A percentile compares a stretch with the other conserved stretches of the same genome.
Evolutionary conservation across 2,329 filamentous ascomycete genomes (phyloP).

Genomic region (Aspergillus unguis): DNA sequence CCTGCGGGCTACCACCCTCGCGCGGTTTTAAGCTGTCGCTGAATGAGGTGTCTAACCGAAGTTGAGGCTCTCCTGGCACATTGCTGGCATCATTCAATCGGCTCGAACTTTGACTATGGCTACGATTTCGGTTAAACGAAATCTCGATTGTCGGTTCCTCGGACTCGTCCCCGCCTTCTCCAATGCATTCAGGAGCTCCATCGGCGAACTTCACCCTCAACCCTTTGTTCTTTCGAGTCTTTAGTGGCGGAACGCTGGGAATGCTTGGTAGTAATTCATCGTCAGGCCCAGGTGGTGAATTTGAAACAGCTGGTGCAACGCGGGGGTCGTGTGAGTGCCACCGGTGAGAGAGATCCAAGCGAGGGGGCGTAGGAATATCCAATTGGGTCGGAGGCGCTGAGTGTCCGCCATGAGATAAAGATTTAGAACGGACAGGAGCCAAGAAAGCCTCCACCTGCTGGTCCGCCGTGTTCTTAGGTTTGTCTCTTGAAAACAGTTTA

Average conservation of each 20-base stretch:
- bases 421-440: conserved; percentile 49
- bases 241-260: conserved; percentile 22
- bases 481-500: conserved; percentile 49
- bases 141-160: conserved; percentile 70
- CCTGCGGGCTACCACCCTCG: conserved; percentile 15
- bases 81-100: conserved; percentile 21
- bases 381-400: conserved; percentile 22
- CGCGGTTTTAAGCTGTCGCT: conserved; percentile 14
- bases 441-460: conserved; percentile 57
- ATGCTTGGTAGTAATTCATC: conserved; percentile 21
- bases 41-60: conserved; percentile 35
- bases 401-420: conserved; percentile 17
- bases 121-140: conserved; percentile 46
- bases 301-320: conserved; percentile 17
- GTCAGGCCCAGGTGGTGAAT: conserved; percentile 20
- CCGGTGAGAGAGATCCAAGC: conserved; percentile 35
- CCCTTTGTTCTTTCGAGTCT: conserved; percentile 58
- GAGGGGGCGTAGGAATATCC: conserved; percentile 29
- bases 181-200: conserved; percentile 74
- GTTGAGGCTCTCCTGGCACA: conserved; percentile 21
- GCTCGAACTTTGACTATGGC: conserved; percentile 19
- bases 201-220: conserved; percentile 72
- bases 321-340: conserved; percentile 32
- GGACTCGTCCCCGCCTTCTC: conserved; percentile 85
- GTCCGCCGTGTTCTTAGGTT: conserved; percentile 38